A percentile compares a stretch with the other conserved stretches of the same genome.
Evolutionary conservation across 306 rosid species (phyloP).

Genomic region (Malus fusca): DNA sequence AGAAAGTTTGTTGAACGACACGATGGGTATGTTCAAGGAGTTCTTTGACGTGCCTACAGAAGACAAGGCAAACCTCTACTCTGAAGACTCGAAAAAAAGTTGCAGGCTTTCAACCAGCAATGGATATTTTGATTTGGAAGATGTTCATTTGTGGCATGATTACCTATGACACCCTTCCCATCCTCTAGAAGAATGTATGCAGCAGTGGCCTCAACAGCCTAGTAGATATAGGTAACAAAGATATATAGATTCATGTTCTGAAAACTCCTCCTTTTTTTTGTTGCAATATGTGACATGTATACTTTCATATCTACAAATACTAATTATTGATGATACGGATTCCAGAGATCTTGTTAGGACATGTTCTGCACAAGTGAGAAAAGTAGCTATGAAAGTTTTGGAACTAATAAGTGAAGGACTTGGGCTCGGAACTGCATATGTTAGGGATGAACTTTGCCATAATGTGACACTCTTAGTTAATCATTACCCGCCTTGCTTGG

Average conservation of each 20-base stretch:
- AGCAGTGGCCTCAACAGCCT: too few relatives aligned
- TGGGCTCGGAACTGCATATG: neutral
- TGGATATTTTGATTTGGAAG: neutral
- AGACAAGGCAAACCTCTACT: neutral
- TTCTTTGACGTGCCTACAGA: conserved; percentile 11
- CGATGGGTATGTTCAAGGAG: conserved; percentile 8
- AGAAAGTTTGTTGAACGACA: neutral
- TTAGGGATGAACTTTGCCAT: too few relatives aligned
- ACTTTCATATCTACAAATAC: too few relatives aligned
- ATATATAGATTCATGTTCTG: too few relatives aligned
- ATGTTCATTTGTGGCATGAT: neutral
- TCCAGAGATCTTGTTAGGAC: too few relatives aligned
- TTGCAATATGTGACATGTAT: too few relatives aligned
- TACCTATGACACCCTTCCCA: neutral
- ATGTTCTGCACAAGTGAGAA: neutral
- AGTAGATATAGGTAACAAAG: too few relatives aligned
- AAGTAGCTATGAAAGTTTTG: conserved; percentile 2
- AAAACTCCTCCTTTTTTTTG: too few relatives aligned
- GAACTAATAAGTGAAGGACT: conserved; percentile 21
- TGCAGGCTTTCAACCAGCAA: neutral
- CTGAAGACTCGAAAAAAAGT: neutral
- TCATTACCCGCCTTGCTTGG: conserved; percentile 16
- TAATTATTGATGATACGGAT: too few relatives aligned
- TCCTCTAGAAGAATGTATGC: too few relatives aligned
- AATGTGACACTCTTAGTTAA: neutral